A percentile compares a stretch with the other conserved stretches of the same genome.
phyloP scores from a whole-genome alignment of 371 early-diverging fungal species.

The Apophysomyces trapeziformis region DNA sequence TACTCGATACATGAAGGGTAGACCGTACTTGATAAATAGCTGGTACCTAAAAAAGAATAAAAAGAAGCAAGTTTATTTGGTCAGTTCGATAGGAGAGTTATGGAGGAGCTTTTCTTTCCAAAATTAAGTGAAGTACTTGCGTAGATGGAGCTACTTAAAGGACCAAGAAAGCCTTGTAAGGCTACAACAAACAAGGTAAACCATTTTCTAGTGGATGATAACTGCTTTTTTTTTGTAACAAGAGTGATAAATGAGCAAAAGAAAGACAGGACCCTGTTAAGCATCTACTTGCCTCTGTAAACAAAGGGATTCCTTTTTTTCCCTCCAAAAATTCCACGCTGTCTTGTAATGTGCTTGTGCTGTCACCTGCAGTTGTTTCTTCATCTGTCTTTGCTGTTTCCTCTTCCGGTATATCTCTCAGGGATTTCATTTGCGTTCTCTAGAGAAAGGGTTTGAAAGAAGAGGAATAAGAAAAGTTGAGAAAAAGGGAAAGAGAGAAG shows the following conservation, averaged over 20 bases:
- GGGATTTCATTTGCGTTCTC: not conserved
- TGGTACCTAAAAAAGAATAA: constrained; percentile 34
- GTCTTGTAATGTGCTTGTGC: not conserved
- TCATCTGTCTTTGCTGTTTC: not conserved
- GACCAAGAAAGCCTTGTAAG: constrained; percentile 54
- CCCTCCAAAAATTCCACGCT: not conserved
- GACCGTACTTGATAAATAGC: constrained; percentile 44
- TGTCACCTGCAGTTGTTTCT: not conserved
- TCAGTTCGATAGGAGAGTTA: too few relatives aligned
- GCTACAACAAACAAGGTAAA: constrained; percentile 46
- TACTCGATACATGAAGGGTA: constrained; percentile 36
- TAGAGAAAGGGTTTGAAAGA: not conserved
- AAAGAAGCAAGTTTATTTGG: too few relatives aligned
- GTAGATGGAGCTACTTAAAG: constrained; percentile 53
- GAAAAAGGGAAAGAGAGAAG: constrained; percentile 7
- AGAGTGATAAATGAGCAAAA: not conserved
- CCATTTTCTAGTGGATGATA: constrained; percentile 37
- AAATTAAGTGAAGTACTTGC: constrained; percentile 21
- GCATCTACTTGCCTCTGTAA: not conserved
- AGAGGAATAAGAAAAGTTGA: constrained; percentile 4
- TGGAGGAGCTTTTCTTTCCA: too few relatives aligned
- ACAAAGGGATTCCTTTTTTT: not conserved
- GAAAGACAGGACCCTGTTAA: not conserved
- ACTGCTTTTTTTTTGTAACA: constrained; percentile 1
- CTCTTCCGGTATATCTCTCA: not conserved